Conservation (phyloP, 192 early-diverging fungal genomes). For the Coemansia furcata region DNA sequence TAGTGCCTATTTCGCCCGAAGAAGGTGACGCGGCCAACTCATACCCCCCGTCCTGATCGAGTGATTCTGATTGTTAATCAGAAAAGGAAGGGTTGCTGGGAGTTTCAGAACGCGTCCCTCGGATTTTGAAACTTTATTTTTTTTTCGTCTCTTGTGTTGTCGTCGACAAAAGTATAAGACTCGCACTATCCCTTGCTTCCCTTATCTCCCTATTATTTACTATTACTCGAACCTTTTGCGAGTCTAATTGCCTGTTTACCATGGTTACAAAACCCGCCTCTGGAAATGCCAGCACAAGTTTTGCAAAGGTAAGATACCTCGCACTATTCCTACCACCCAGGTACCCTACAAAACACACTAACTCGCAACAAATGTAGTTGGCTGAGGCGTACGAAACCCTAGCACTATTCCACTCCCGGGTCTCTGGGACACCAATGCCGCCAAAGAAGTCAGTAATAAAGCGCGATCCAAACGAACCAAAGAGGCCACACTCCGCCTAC, state of each 20-base stretch:
- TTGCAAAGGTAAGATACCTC: not conserved
- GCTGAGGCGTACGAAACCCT: not conserved
- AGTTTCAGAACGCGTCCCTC: not conserved
- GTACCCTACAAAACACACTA: not conserved
- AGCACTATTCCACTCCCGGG: not conserved
- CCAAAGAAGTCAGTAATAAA: not conserved
- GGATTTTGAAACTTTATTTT: not conserved
- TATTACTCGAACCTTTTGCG: not conserved
- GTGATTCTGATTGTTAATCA: not conserved
- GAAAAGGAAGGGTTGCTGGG: not conserved
- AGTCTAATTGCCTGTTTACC: not conserved
- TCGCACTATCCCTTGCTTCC: not conserved
- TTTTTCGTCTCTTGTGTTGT: not conserved
- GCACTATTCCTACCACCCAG: not conserved
- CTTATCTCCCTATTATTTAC: not conserved
- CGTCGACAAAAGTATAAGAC: too few species aligned
- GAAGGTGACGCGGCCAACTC: not conserved
- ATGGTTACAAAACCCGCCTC: not conserved
- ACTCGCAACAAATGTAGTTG: not conserved
- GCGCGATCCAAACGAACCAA: conserved; percentile 2
- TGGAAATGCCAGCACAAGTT: not conserved
- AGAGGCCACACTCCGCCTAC: not conserved
- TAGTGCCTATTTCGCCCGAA: not conserved
- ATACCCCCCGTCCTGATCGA: not conserved
- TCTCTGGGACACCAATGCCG: not conserved